phyloP scores from a whole-genome alignment of 1,139 yeast genomes.

The Dujonia santamariae region DNA sequence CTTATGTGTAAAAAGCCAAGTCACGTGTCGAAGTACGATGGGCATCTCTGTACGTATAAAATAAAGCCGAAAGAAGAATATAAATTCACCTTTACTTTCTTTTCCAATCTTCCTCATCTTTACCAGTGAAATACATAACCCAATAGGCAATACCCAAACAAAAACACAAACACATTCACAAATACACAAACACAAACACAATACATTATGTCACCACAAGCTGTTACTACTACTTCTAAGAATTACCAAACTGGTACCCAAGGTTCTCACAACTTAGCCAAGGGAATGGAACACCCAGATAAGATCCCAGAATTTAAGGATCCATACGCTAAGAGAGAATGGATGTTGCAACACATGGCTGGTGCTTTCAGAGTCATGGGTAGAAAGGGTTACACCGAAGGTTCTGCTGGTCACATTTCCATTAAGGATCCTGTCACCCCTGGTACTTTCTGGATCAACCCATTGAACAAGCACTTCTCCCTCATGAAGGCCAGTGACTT shows the following conservation, averaged over 20 bases:
- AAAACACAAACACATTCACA: background rate
- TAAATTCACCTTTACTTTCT: no score
- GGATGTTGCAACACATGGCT: conserved; percentile 66
- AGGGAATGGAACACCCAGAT: conserved; percentile 38
- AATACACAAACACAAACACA: conserved; percentile 5
- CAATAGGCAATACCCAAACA: no score
- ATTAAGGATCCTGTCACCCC: conserved; percentile 67
- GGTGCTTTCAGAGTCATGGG: conserved; percentile 70
- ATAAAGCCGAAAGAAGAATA: no score
- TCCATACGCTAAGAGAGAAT: conserved; percentile 45
- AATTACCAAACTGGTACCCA: conserved; percentile 28
- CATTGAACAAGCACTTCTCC: conserved; percentile 61
- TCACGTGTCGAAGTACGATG: no score
- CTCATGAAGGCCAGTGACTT: conserved; percentile 59
- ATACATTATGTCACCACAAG: conserved; percentile 5
- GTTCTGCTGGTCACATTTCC: conserved; percentile 69
- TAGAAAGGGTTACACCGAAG: conserved; percentile 59
- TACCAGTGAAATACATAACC: no score
- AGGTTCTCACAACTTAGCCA: conserved; percentile 39
- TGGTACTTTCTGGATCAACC: conserved; percentile 70
- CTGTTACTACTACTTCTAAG: conserved; percentile 18
- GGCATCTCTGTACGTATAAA: no score
- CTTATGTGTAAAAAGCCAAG: no score
- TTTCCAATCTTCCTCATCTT: no score
- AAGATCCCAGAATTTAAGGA: conserved; percentile 45